Percentiles rank a stretch among this genome's conserved stretches.
These are phyloP conservation scores for Atalantia buxifolia DNA, from an alignment of 345 rosid genomes.

Conservation along the genomic window DNA sequence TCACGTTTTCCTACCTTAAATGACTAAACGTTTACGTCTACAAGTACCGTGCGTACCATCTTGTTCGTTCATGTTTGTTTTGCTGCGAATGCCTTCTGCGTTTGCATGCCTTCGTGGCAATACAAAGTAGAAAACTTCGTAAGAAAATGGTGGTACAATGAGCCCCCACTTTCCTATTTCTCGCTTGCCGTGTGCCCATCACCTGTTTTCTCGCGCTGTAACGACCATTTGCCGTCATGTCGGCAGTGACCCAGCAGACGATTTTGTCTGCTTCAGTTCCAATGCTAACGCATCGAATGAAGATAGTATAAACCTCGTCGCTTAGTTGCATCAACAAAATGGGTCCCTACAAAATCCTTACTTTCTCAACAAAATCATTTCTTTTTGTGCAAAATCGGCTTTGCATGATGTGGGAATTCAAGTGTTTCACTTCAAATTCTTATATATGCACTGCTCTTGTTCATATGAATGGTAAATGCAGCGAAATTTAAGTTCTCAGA, in stretches of 20 bases:
- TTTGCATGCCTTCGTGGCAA: neutral
- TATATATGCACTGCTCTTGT: constrained; percentile 27
- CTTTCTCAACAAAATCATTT: constrained; percentile 26
- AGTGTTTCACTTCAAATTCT: constrained; percentile 29
- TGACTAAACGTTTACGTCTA: neutral
- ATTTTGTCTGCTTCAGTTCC: neutral
- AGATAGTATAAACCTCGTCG: neutral
- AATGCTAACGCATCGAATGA: neutral
- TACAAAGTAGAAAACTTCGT: neutral
- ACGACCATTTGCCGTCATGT: neutral
- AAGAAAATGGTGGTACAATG: neutral
- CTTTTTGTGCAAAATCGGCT: constrained; percentile 22
- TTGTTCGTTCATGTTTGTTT: neutral
- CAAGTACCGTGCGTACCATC: neutral
- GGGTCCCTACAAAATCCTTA: constrained; percentile 14
- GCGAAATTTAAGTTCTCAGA: constrained; percentile 17
- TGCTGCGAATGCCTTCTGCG: neutral
- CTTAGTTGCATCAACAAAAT: constrained; percentile 2
- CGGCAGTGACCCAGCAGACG: neutral
- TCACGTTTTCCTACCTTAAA: neutral
- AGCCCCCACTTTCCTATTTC: neutral
- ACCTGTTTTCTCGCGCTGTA: constrained; percentile 6
- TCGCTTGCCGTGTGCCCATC: neutral
- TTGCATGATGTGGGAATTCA: constrained; percentile 25
- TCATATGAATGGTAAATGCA: constrained; percentile 25